Evolutionary conservation across 1,139 yeast genomes (phyloP), one percentile per base, ranked within the genome.

Genomic region (Geotrichum histeridarum): DNA sequence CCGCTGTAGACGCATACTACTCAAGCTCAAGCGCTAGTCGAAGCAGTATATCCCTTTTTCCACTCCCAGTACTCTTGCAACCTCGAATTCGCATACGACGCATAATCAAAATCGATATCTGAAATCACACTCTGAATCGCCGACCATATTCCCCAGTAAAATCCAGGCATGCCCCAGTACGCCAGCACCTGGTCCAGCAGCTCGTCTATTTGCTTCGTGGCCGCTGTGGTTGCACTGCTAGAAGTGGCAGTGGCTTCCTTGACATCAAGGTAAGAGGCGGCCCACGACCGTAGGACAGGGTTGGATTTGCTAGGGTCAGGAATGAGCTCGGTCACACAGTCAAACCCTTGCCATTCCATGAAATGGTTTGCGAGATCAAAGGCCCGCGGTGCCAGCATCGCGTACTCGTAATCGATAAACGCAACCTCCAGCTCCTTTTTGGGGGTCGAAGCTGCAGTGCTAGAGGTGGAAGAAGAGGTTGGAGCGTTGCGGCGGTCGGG

Each of bases 121-220:
- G 90, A 83, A 36, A 84, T 80, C 57, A 78, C 78, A 58, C 85
- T 78, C 67, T 86, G 95, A 56, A 86, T 84, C 61, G 83, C 83
- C 1, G 91, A 83, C 95, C 95, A 86, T 12, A 86, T 76, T 2
- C 93, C 93, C 94, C 94, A 86, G 68, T 84, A 86, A 62, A 86
- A 83, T 1, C 94, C 94, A 0, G 94, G 94, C 70, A 86, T 72
- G 0, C 94, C 94, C 72, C 84, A 86, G 73, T 80, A 84, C 5
- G 76, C 68, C 8, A 74, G 70, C 27, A 86, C 76, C 67, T 86
- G 91, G 18, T 73, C 69, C 37, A 85, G 78, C 41, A 85, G 65
- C 6, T 57, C 55, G 56, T 74, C 74, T 33, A 77, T 64, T 3
- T 62, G 65, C 8, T 50, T 12, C 4, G 39, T 12, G 1, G 17